Percentiles rank a stretch among this genome's conserved stretches.
phyloP scores from a whole-genome alignment of 2,329 filamentous ascomycete species.

The Neopestalotiopsis sp. region DNA sequence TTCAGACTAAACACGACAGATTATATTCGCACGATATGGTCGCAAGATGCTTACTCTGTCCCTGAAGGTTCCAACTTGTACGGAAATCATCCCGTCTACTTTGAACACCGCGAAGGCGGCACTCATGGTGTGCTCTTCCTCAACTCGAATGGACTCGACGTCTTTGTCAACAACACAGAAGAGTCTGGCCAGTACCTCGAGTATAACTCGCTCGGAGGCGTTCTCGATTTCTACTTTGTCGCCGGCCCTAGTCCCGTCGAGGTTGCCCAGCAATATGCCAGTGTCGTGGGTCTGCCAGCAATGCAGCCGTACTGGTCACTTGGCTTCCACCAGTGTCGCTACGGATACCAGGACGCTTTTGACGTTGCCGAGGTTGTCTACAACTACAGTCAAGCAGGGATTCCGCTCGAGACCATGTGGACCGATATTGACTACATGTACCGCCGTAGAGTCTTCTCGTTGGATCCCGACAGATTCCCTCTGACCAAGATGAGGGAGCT shows the following conservation, averaged over 20 bases:
- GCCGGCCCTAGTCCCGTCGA: constrained; percentile 63
- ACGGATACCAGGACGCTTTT: constrained; percentile 68
- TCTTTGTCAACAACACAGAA: constrained; percentile 70
- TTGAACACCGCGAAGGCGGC: constrained; percentile 67
- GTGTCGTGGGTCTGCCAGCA: constrained; percentile 59
- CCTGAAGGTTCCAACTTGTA: constrained; percentile 72
- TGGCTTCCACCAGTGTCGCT: constrained; percentile 51
- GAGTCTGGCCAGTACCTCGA: constrained; percentile 71
- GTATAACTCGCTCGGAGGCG: constrained; percentile 79
- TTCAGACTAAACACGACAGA: constrained; percentile 71
- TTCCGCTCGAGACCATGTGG: constrained; percentile 74
- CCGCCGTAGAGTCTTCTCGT: constrained; percentile 62
- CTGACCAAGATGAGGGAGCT: constrained; percentile 67
- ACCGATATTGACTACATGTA: constrained; percentile 69
- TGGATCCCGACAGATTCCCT: constrained; percentile 68
- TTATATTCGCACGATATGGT: constrained; percentile 74
- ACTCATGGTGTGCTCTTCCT: constrained; percentile 71
- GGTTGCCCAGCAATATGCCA: constrained; percentile 63
- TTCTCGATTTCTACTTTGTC: constrained; percentile 75
- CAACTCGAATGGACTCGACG: constrained; percentile 79
- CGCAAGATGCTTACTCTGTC: constrained; percentile 67
- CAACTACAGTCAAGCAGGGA: constrained; percentile 68
- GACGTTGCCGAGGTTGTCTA: constrained; percentile 70
- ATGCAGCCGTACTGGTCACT: constrained; percentile 71
- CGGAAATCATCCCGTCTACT: constrained; percentile 76